Evolutionary conservation across 2,329 filamentous ascomycete genomes (phyloP), one percentile per base, ranked within the genome.

Genomic region (Ophidiomyces ophidiicola): DNA sequence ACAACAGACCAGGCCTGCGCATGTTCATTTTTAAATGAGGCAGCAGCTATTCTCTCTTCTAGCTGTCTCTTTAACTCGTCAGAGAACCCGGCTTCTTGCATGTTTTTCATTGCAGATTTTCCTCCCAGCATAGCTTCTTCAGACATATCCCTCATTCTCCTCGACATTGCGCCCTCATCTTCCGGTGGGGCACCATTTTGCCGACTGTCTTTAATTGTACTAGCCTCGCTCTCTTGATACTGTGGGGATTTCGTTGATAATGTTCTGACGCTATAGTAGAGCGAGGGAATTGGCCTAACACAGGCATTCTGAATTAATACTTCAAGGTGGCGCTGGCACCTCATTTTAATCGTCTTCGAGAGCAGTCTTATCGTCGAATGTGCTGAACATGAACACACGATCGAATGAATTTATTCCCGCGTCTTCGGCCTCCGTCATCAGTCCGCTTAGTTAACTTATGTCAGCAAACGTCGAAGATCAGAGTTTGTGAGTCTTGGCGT

Each of bases 31-130:
- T 60, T 63, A 48, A 78, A 76, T 21, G 63, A 63, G n/a, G 70
- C 66, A 36, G 63, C 64, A 2, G 70, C 68, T 40, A 79, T 70
- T 42, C 71, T 68, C 47, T 75, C 71, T 55, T 77, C 71, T 7
- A 79, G 58, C 50, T 70, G 58, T 39, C 58, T 60, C 55, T 72
- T 75, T 46, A 79, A 55, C 4, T 77, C 72, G 36, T 76, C 71
- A 43, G 70, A 74, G 57, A 80, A 79, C 33, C 72, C 73, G 19
- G 71, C 72, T 46, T 77, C 71, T 49, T 71, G 61, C n/a, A 79
- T 63, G 34, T 70, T 70, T 49, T 69, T 74, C 32, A 59, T 63
- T 21, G 72, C 69, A 39, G 69, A 66, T 42, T 67, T 66, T 19
- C 71, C 70, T 21, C 72, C 71, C 32, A 71, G 63, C 19, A 79